phyloP scores from a whole-genome alignment of 2,329 filamentous ascomycete species.

The Paecilomyces sp. region DNA sequence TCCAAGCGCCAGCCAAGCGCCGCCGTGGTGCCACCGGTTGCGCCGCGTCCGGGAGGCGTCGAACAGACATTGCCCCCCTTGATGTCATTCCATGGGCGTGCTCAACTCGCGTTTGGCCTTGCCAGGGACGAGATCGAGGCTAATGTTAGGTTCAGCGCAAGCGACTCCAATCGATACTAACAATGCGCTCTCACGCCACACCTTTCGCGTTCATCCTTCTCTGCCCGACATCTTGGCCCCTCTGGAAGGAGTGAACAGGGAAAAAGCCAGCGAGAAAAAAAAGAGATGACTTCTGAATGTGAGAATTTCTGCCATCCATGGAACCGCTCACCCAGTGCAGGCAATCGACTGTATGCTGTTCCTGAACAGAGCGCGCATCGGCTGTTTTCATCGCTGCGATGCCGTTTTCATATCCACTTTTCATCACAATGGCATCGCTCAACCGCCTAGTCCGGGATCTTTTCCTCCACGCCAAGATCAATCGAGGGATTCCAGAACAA shows the following conservation, averaged over 20 bases:
- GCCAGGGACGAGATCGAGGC: neutral
- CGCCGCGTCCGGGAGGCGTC: neutral
- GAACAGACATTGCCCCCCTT: neutral
- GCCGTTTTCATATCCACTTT: neutral
- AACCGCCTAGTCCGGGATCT: neutral
- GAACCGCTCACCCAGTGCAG: neutral
- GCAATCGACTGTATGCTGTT: neutral
- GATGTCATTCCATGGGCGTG: neutral
- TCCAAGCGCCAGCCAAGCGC: neutral
- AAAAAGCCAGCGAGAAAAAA: neutral
- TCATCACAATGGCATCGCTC: neutral
- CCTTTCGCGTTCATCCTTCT: neutral
- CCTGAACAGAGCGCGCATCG: neutral
- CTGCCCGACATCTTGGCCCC: neutral
- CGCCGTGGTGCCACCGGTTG: neutral
- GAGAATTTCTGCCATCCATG: neutral
- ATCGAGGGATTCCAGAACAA: neutral
- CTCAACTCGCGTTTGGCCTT: neutral
- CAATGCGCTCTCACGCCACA: neutral
- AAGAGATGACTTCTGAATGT: neutral
- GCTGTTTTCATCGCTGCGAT: neutral
- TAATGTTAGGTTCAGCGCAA: neutral
- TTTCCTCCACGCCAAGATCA: neutral
- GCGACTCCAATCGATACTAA: neutral
- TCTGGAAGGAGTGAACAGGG: neutral